These are phyloP conservation scores for Ogataea ganodermae DNA, from an alignment of 805 yeast genomes.

Conservation along the genomic window DNA sequence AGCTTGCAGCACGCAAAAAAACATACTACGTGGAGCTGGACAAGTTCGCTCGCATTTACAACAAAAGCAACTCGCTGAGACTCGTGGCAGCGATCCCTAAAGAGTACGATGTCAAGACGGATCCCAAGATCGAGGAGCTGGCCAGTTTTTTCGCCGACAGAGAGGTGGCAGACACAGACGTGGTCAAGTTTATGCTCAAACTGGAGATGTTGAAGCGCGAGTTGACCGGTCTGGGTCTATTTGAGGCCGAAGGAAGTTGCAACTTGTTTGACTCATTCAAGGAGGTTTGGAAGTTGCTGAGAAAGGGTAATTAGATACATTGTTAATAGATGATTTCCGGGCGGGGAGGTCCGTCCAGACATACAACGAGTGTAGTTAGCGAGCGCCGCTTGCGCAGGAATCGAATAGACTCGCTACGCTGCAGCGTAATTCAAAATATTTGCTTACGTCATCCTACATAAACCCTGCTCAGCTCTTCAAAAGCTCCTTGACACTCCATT, in stretches of 20 bases:
- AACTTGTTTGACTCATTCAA: constrained; percentile 20
- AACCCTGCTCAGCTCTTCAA: constrained; percentile 19
- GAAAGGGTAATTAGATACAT: background rate
- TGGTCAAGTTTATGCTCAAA: constrained; percentile 18
- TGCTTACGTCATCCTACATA: too few species aligned
- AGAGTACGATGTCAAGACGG: constrained; percentile 14
- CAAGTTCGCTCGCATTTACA: constrained; percentile 12
- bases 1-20: background rate
- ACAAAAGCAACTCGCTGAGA: constrained; percentile 13
- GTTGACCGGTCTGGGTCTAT: constrained; percentile 6
- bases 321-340: too few species aligned
- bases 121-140: constrained; percentile 17
- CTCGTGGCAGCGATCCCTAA: constrained; percentile 12
- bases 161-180: constrained; percentile 9
- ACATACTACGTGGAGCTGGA: constrained; percentile 8
- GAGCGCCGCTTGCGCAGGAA: too few species aligned
- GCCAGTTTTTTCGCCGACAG: constrained; percentile 2
- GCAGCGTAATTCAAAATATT: too few species aligned
- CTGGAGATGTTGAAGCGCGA: constrained; percentile 21
- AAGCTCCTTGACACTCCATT: constrained; percentile 57
- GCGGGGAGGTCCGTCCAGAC: too few species aligned
- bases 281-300: constrained; percentile 19
- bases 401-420: too few species aligned
- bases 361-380: background rate
- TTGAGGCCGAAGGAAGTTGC: constrained; percentile 1